A percentile compares a stretch with the other conserved stretches of the same genome.
Conservation (phyloP, 768 basidiomycete species). For the Kwoniella heveanensis region DNA sequence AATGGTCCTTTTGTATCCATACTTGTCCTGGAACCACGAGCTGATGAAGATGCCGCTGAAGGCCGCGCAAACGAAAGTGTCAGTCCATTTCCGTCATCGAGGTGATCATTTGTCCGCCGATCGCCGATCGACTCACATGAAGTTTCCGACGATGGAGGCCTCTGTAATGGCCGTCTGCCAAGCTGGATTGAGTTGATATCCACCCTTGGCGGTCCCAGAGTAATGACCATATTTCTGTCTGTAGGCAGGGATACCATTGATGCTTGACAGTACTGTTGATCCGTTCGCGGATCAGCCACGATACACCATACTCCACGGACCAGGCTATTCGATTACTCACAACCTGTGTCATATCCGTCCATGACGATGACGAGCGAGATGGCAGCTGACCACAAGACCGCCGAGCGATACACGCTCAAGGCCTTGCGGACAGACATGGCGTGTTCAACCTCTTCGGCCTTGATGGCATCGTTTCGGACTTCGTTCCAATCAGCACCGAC, state of each 20-base stretch:
- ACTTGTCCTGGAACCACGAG: slow-evolving; percentile 17
- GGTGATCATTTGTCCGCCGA: neutral
- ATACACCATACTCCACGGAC: neutral
- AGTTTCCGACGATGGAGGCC: slow-evolving; percentile 17
- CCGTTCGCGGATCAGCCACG: neutral
- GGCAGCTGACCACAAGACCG: slow-evolving; percentile 14
- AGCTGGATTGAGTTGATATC: slow-evolving; percentile 22
- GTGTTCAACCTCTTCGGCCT: slow-evolving; percentile 9
- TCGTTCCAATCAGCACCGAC: neutral
- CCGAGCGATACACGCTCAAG: slow-evolving; percentile 9
- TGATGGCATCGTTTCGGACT: neutral
- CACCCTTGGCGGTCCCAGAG: slow-evolving; percentile 2
- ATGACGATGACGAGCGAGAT: slow-evolving; percentile 16
- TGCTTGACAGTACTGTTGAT: slow-evolving; percentile 4
- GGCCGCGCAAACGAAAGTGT: neutral
- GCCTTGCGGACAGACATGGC: slow-evolving; percentile 13
- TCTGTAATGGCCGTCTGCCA: slow-evolving; percentile 23
- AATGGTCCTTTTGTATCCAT: slow-evolving; percentile 30
- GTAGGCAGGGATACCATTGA: slow-evolving; percentile 1
- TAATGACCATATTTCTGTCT: slow-evolving; percentile 3
- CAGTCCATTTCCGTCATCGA: neutral
- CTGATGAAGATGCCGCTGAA: slow-evolving; percentile 25
- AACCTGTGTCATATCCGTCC: slow-evolving; percentile 39
- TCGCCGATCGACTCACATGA: slow-evolving; percentile 10
- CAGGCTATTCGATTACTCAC: slow-evolving; percentile 31